A percentile compares a stretch with the other conserved stretches of the same genome.
Evolutionary conservation across 257 asterid genomes (phyloP).

Genomic region (Ocimum tenuiflorum): DNA sequence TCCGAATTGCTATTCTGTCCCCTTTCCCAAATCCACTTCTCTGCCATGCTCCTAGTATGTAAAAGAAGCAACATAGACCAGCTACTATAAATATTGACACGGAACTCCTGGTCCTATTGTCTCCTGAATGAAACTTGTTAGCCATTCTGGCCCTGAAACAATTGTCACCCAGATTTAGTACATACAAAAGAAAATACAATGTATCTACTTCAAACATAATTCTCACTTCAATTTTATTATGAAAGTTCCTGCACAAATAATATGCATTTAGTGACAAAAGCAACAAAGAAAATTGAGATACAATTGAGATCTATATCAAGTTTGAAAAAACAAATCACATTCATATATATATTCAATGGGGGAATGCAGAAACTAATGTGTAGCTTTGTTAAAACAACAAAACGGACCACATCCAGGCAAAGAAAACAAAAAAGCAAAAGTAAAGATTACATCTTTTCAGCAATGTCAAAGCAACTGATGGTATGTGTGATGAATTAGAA

Average conservation of each 20-base stretch:
- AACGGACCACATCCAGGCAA: too few species aligned
- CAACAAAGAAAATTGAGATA: background rate
- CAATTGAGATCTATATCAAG: background rate
- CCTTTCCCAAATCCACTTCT: slow-evolving; percentile 54
- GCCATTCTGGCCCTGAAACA: slow-evolving; percentile 39
- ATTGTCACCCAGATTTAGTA: background rate
- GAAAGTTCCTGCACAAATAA: background rate
- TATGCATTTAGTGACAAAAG: background rate
- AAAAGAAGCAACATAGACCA: slow-evolving; percentile 53
- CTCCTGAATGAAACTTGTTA: slow-evolving; percentile 37
- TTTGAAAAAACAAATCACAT: background rate
- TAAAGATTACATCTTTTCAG: background rate
- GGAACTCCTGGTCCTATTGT: slow-evolving; percentile 34
- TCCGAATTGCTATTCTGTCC: slow-evolving; percentile 33
- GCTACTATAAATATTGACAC: slow-evolving; percentile 36
- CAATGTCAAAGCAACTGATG: background rate
- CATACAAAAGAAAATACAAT: background rate
- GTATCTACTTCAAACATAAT: background rate
- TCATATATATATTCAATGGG: background rate
- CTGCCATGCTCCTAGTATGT: slow-evolving; percentile 58
- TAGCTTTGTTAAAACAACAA: too few species aligned
- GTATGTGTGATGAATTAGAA: background rate
- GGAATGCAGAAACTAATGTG: too few species aligned
- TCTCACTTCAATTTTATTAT: background rate
- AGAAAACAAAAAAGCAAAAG: background rate